Base-by-base conservation (phyloP, 768 basidiomycete genomes). In the Psilocybe cubensis region DNA sequence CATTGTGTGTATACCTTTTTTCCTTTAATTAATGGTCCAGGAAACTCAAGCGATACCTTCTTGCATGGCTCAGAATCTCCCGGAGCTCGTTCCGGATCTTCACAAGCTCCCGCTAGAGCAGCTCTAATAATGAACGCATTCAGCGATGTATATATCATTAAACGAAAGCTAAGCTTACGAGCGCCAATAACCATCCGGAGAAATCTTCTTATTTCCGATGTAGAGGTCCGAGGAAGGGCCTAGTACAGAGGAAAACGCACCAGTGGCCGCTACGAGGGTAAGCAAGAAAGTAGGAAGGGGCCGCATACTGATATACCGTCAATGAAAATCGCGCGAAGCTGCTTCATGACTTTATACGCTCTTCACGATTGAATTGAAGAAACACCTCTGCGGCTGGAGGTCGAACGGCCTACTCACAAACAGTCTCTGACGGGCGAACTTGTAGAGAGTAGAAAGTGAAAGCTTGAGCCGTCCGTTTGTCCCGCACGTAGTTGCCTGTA, bases 111-210 rank as follows among this genome's bases (percentile, higher is more conserved):
- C 12, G 73, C 74, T 6, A 75, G 56, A n/a, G 75, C 74, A 17
- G 72, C 61, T 1, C 72, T 75, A 46, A 27, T 33, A 29, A 12
- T 4, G n/a, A 24, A 5, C 10, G 6, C 11, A 20, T 20, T n/a
- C 33, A n/a, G 25, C 1, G 23, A 11, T 9, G 8, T 10, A 17
- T 10, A 7, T 8, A 17, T 4, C 20, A 17, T 17, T 2, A 28
- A 31, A 31, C 18, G 14, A 12, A 52, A 6, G 11, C 23, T 21
- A 7, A 52, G n/a, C 18, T 43, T 29, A 79, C 77, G 74, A 72
- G 59, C 81, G 72, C 61, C 54, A 57, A 56, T 75, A 81, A 17
- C 82, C 82, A 69, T 83, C 83, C 0, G 82, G 82, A 1, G 77
- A 67, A 40, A 83, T 76, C 18, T 68, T 61, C 56, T 72, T 72